Percentiles rank a stretch among this genome's conserved stretches.
These are phyloP conservation scores for Nigrospora oryzae DNA, from an alignment of 2,329 filamentous ascomycete species.

Conservation along the genomic window DNA sequence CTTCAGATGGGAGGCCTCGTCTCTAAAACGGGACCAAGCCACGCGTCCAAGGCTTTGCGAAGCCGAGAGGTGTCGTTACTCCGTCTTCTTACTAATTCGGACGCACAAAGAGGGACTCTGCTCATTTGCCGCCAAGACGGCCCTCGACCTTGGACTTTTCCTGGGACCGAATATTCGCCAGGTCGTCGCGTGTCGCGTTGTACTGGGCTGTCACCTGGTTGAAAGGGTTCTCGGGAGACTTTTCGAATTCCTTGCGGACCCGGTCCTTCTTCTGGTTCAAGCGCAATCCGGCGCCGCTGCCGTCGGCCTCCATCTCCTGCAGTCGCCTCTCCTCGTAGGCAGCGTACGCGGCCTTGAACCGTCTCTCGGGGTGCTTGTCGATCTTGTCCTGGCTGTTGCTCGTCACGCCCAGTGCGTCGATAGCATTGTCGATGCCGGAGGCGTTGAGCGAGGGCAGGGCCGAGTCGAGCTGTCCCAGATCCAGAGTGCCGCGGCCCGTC, in stretches of 20 bases:
- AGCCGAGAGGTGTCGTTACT: too few species aligned
- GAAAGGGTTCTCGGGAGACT: slow-evolving; percentile 89
- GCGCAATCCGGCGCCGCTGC: slow-evolving; percentile 61
- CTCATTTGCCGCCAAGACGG: background rate
- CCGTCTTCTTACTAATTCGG: too few species aligned
- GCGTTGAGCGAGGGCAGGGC: slow-evolving; percentile 63
- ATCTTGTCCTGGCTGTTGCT: slow-evolving; percentile 55
- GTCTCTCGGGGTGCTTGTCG: slow-evolving; percentile 79
- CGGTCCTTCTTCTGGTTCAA: slow-evolving; percentile 77
- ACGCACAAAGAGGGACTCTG: too few species aligned
- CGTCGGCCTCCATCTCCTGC: slow-evolving; percentile 78
- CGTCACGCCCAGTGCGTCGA: slow-evolving; percentile 72
- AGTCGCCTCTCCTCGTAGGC: slow-evolving; percentile 75
- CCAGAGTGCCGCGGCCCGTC: slow-evolving; percentile 52
- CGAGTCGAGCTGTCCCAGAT: slow-evolving; percentile 66
- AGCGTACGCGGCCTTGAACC: slow-evolving; percentile 79
- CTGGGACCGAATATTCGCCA: slow-evolving; percentile 53
- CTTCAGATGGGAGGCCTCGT: too few species aligned
- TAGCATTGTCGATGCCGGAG: slow-evolving; percentile 83
- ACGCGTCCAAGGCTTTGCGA: too few species aligned
- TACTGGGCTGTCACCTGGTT: slow-evolving; percentile 73
- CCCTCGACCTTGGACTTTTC: slow-evolving; percentile 71
- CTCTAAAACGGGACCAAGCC: too few species aligned
- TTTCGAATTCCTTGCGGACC: slow-evolving; percentile 89
- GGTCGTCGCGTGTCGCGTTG: slow-evolving; percentile 71